Conservation (phyloP, 495 filamentous ascomycete genomes). For the Podospora sp. region DNA sequence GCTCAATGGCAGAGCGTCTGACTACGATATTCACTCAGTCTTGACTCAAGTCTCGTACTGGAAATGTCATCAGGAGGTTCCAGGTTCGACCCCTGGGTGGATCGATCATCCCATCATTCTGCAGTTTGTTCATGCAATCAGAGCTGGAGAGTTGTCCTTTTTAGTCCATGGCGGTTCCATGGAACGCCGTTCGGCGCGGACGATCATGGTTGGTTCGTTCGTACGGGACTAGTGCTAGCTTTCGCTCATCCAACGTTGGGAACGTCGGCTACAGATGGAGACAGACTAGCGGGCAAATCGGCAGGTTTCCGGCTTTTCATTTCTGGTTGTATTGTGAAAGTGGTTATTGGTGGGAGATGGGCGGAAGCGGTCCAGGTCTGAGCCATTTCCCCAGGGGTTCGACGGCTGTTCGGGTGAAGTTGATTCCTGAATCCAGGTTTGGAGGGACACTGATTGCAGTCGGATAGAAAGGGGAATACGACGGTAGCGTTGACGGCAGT, state of each 20-base stretch:
- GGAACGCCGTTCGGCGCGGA: background rate
- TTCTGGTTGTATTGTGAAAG: background rate
- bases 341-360: background rate
- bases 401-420: constrained; percentile 1
- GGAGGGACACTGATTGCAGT: background rate
- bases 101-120: constrained; percentile 5
- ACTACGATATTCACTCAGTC: constrained; percentile 5
- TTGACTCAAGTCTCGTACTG: background rate
- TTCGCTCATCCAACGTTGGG: background rate
- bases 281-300: background rate
- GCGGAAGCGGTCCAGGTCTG: background rate
- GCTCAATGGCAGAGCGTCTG: constrained; percentile 20
- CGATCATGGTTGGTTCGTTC: background rate
- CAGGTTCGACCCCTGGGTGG: constrained; percentile 19
- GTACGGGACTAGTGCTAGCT: background rate
- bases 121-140: background rate
- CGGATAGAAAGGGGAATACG: background rate
- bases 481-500: background rate
- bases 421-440: background rate
- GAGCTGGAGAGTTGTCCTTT: background rate
- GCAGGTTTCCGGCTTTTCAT: background rate
- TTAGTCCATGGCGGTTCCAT: background rate
- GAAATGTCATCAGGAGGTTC: constrained; percentile 18
- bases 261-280: background rate
- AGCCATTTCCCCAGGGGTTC: constrained; percentile 2